Base-by-base conservation (phyloP, 768 basidiomycete species). In the Mycena filopes region DNA sequence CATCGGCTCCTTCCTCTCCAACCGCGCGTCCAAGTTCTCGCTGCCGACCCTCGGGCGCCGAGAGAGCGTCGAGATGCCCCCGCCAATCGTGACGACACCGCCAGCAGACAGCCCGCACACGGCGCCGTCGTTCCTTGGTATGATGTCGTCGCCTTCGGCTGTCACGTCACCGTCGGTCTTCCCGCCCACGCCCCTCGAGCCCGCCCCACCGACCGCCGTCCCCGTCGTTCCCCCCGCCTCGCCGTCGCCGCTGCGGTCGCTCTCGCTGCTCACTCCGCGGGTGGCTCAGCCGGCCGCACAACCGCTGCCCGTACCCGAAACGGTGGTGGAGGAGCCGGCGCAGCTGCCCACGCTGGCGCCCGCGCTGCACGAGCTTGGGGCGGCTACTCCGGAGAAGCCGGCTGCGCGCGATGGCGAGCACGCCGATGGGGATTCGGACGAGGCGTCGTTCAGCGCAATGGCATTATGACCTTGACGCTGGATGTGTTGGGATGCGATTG, bases 1-100 rank as follows among this genome's bases (percentile, higher is more conserved):
- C 45, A 77, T 87, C 60, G 82, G 86, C 16, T 82, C 85, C 16
- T 81, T 87, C 70, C 79, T 85, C 74, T 74, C 82, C 38, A 77
- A 60, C 55, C 76, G 82, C 15, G 69, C 81, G 9, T 69, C 80
- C 2, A 76, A 82, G 51, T 76, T 83, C 66, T 79, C 83, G 18
- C 65, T 77, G 31, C 73, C 78, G 33, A 61, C 54, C 28, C 40
- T 69, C 7, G 50, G 49, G 31, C 62, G 62, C 21, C 55, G 68
- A 4, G 64, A 69, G 42, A 66, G 64, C 57, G 60, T 47, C 16
- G 64, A 66, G 33, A 63, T 66, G 68, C 68, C 68, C 23, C 41
- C 64, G 40, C 68, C 68, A 20, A 69, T 69, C 40, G 60, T 69
- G 40, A 69, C 68, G 48, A 69, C 68, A 54, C 64, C 67, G 28